A percentile compares a stretch with the other conserved stretches of the same genome.
Evolutionary conservation across 352 stramenopile species (phyloP).

Genomic region (Pilasporangium apinafurcum): DNA sequence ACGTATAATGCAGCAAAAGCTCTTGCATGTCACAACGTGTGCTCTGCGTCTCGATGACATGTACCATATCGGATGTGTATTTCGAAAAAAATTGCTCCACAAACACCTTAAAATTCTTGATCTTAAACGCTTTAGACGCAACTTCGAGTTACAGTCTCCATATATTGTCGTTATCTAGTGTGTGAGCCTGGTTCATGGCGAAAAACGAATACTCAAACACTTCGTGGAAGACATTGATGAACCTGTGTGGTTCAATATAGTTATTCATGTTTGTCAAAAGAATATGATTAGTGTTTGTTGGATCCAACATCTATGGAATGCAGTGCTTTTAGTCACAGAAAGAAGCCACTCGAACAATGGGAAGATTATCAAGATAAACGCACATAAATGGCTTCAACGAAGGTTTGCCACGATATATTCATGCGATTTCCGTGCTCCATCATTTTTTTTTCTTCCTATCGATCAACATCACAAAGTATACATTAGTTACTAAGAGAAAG

Average conservation of each 20-base stretch:
- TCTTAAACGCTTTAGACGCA: slow-evolving; percentile 83
- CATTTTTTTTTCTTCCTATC: slow-evolving; percentile 22
- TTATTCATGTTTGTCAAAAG: slow-evolving; percentile 56
- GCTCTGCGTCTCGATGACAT: neutral
- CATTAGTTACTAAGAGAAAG: neutral
- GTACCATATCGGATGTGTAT: slow-evolving; percentile 18
- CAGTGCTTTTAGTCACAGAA: no score
- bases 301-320: slow-evolving; percentile 37
- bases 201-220: slow-evolving; percentile 65
- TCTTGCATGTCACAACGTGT: slow-evolving; percentile 34
- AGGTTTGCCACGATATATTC: slow-evolving; percentile 65
- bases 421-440: slow-evolving; percentile 35
- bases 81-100: slow-evolving; percentile 32
- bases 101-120: slow-evolving; percentile 33
- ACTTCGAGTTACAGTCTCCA: slow-evolving; percentile 70
- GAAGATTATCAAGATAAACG: neutral
- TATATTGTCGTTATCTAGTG: slow-evolving; percentile 32
- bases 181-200: slow-evolving; percentile 45
- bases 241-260: slow-evolving; percentile 60
- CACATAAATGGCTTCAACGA: slow-evolving; percentile 58
- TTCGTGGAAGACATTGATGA: slow-evolving; percentile 54
- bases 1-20: slow-evolving; percentile 30
- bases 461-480: neutral
- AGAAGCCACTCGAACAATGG: neutral
- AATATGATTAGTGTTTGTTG: slow-evolving; percentile 53